Base-by-base conservation (phyloP, 495 filamentous ascomycete species). In the Tuber borchii region DNA sequence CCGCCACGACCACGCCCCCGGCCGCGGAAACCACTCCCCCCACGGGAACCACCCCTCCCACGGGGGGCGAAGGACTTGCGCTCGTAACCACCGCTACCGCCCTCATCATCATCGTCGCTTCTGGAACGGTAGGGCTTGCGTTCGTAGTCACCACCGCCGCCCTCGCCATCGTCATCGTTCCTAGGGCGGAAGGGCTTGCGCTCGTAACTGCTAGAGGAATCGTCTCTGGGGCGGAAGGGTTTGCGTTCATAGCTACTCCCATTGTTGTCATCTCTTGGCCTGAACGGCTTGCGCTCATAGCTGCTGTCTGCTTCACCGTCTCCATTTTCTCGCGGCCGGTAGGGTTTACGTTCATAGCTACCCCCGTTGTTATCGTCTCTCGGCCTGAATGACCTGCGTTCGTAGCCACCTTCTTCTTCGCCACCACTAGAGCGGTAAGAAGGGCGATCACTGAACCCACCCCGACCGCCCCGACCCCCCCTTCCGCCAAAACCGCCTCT, bases 131-230 rank as follows among this genome's bases (percentile, higher is more conserved):
- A 65, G 56, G 56, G 26, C 26, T 34, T 65, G 26, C 31, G 56
- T 26, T 65, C 56, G 16, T 65, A 65, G 40, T 26, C 34, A 26
- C 39, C 37, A 39, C 34, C 39, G 5, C 42, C 72, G 22, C 26
- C 22, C 22, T 42, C 43, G 14, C 10, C 22, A 44, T 45, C 39
- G 39, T 7, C 39, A 14, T 16, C 34, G 70, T 31, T 71, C 56
- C 10, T 75, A 19, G 56, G 56, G 34, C 31, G 56, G 56, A 65
- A 65, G 26, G 56, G 56, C 14, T 65, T 65, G 16, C 56, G 56
- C 31, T 34, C 56, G 14, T 65, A 65, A 8, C 56, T 16, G 31
- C 56, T 16, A 78, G 75, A 61, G 37, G 70, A 20, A 31, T 40
- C 34, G 34, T 45, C 48, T 56, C 6, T 75, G 6, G 56, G 14